A percentile compares a stretch with the other conserved stretches of the same genome.
Conservation (phyloP, 2,329 filamentous ascomycete species). For the Cladobotryum protrusum region DNA sequence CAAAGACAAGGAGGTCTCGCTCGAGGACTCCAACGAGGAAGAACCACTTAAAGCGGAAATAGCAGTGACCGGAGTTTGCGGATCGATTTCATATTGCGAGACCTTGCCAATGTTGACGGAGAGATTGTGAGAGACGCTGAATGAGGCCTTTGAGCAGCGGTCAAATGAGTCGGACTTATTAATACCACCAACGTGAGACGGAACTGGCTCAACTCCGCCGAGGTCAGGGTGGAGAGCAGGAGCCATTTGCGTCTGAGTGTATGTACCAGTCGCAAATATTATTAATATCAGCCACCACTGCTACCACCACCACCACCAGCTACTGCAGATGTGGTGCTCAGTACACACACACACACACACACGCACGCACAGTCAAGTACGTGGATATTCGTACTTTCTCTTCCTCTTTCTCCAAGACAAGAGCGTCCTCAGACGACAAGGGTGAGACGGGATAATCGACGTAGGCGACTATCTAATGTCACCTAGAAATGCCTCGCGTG, state of each 20-base stretch:
- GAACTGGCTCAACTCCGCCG: conserved; percentile 23
- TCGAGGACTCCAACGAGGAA: conserved; percentile 9
- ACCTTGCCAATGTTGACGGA: conserved; percentile 18
- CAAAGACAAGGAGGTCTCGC: background rate
- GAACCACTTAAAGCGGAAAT: conserved; percentile 22
- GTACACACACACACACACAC: no score
- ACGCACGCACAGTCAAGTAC: no score
- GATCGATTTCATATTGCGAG: conserved; percentile 14
- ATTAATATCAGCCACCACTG: background rate
- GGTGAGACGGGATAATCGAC: no score
- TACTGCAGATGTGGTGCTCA: no score
- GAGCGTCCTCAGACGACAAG: no score
- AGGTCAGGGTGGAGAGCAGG: conserved; percentile 46
- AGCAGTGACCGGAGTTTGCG: conserved; percentile 17
- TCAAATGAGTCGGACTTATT: conserved; percentile 12
- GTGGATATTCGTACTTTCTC: no score
- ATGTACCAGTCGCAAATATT: background rate
- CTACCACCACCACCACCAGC: no score
- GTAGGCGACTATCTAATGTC: no score
- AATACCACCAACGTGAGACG: background rate
- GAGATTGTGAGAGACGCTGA: conserved; percentile 13
- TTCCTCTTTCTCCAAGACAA: no score
- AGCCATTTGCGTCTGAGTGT: conserved; percentile 20
- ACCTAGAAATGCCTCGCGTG: no score
- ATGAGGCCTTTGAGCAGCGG: conserved; percentile 15